These are phyloP conservation scores for Tylopilus plumbeoviolaceoides DNA, from an alignment of 768 basidiomycete genomes.

Conservation along the genomic window DNA sequence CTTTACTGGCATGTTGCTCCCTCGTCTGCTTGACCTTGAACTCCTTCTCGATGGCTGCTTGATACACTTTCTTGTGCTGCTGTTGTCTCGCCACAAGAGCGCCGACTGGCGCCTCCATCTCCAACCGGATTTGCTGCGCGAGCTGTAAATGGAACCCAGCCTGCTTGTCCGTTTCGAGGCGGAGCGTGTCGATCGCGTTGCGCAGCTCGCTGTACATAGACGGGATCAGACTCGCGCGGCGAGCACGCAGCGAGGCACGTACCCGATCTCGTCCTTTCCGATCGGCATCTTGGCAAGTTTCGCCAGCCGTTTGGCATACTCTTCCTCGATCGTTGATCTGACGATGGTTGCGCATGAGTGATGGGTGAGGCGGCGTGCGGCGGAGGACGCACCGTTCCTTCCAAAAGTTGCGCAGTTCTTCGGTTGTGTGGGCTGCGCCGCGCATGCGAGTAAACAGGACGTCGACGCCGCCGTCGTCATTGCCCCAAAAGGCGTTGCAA, in stretches of 20 bases:
- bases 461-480: constrained; percentile 82
- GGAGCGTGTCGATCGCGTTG: constrained; percentile 73
- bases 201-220: constrained; percentile 63
- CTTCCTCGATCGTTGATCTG: constrained; percentile 90
- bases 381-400: constrained; percentile 77
- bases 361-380: background rate
- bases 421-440: constrained; percentile 79
- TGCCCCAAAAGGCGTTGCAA: constrained; percentile 97
- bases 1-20: constrained; percentile 80
- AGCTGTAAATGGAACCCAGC: constrained; percentile 68
- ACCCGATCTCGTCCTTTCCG: constrained; percentile 94
- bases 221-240: constrained; percentile 2
- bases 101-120: constrained; percentile 63
- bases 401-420: constrained; percentile 86
- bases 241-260: constrained; percentile 28
- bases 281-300: constrained; percentile 73
- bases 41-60: constrained; percentile 79
- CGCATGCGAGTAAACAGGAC: constrained; percentile 88
- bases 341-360: constrained; percentile 2
- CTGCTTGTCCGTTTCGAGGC: constrained; percentile 81
- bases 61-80: constrained; percentile 69
- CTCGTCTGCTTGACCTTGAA: constrained; percentile 88
- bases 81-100: constrained; percentile 63
- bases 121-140: constrained; percentile 68
- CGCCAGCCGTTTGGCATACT: constrained; percentile 82